Base-by-base conservation (phyloP, 495 filamentous ascomycete species). In the Halenospora varia region DNA sequence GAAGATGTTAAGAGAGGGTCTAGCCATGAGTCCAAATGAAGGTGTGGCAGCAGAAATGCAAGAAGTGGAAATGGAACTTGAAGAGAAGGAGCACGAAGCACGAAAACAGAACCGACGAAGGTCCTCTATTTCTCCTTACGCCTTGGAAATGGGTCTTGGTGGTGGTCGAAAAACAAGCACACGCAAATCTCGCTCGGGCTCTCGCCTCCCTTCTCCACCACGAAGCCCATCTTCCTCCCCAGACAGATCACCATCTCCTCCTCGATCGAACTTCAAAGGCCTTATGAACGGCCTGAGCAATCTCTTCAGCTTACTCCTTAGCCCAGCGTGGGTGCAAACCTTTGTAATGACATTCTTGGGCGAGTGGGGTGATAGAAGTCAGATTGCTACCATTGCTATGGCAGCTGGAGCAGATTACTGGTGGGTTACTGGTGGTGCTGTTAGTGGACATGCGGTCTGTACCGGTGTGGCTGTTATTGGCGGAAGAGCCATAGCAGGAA, bases 301-400 rank as follows among this genome's bases (percentile, higher is more conserved):
- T 63, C 84, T 98, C 2, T 80, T 91, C 48, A 90, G 90, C 3
- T 76, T 98, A 9, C 76, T 98, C 2, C 77, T 98, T 17, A 95
- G 89, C 67, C 94, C 94, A 2, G 94, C 92, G 0, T 98, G 94
- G 94, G 94, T 98, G 13, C 94, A 98, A 71, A 98, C 95, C 3
- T 98, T 98, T 70, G 84, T 92, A 59, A 98, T 98, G 94, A 98
- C 94, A 2, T 98, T 98, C 73, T 75, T 98, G 25, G 94, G 94
- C 10, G 94, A 98, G 71, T 97, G 95, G 94, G 94, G 94, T 48
- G 94, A 98, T 67, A 85, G 94, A 58, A 95, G 89, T 67, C 94
- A 98, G 71, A 98, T 98, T 66, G 95, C 94, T 15, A 98, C 94
- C 4, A 96, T 98, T 66, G 94, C 94, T 40, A 98, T 98, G 94